phyloP scores from a whole-genome alignment of 1,284 basidiomycete species.

The Malassezia brasiliensis region DNA sequence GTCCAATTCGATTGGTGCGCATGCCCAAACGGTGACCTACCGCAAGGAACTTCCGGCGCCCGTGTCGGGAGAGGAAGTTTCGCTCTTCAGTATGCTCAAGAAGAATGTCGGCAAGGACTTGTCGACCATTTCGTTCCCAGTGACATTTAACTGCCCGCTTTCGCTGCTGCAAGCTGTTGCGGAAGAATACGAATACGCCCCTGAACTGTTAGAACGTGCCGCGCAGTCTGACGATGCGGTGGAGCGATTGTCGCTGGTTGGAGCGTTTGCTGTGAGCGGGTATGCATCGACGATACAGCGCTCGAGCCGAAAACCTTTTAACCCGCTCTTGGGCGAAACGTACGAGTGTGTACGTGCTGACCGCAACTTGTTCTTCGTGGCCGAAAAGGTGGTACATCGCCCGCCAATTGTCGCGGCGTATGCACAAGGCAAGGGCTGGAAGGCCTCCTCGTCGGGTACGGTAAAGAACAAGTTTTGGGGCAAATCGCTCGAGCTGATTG shows the following conservation, averaged over 20 bases:
- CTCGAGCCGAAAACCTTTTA: conserved; percentile 46
- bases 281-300: conserved; percentile 44
- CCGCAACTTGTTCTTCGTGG: conserved; percentile 36
- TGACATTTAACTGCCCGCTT: conserved; percentile 48
- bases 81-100: conserved; percentile 72
- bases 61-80: conserved; percentile 66
- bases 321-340: conserved; percentile 46
- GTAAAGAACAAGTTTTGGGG: conserved; percentile 49
- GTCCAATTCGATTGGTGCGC: too few species aligned
- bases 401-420: conserved; percentile 42
- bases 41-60: conserved; percentile 55
- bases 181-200: conserved; percentile 47
- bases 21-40: conserved; percentile 23
- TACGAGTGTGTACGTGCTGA: conserved; percentile 46
- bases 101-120: conserved; percentile 62
- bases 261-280: conserved; percentile 41
- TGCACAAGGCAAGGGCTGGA: conserved; percentile 44
- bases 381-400: conserved; percentile 47
- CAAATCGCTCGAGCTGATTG: conserved; percentile 44
- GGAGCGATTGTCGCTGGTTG: conserved; percentile 37
- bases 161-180: conserved; percentile 43
- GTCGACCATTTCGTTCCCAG: conserved; percentile 47
- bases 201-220: conserved; percentile 41
- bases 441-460: conserved; percentile 28
- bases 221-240: conserved; percentile 32